Evolutionary conservation across 2,329 filamentous ascomycete genomes (phyloP), one percentile per base, ranked within the genome.

Genomic region (Sporothrix pallida): DNA sequence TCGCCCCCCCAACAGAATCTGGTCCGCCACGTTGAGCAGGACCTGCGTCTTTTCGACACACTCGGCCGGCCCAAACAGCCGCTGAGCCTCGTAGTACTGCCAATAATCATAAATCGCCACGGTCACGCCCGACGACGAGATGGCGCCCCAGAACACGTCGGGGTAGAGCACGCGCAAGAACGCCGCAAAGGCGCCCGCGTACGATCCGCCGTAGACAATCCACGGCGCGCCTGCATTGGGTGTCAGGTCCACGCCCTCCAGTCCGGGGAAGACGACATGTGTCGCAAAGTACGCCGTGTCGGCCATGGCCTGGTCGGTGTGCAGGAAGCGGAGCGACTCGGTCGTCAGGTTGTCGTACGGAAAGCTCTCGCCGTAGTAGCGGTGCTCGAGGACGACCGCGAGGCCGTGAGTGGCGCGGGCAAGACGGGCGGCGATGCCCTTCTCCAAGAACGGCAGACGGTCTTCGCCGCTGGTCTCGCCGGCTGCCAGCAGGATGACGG

Each of bases 201-300:
- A 97, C 0, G 92, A 94, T 0, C 93, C 93, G 1, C 94, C 94
- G 75, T 97, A 97, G 0, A 89, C 89, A 74, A 97, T 91, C 83
- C 91, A 96, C 0, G 93, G 88, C 13, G 75, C 75, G 6, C 56
- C 60, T 1, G 54, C 48, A 26, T 67, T 68, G 0, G 89, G 90
- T 2, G 84, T 85, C 0, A 87, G 83, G 0, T 76, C 74, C 76
- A 94, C 87, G 13, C 48, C 60, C 75, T 92, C 82, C 5, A 94
- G 82, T 0, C 93, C 93, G 0, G 88, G 85, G 75, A 95, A 94
- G 70, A 89, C 84, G 56, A 94, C 86, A 76, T 96, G 87, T 75
- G 88, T 82, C 0, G 93, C 92, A 81, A 97, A 97, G 81, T 93
- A 97, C 1, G 90, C 92, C 60, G 91, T 89, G 80, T 97, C 94